These are phyloP conservation scores for Fusarium circinatum DNA, from an alignment of 2,329 filamentous ascomycete genomes.

Conservation along the genomic window DNA sequence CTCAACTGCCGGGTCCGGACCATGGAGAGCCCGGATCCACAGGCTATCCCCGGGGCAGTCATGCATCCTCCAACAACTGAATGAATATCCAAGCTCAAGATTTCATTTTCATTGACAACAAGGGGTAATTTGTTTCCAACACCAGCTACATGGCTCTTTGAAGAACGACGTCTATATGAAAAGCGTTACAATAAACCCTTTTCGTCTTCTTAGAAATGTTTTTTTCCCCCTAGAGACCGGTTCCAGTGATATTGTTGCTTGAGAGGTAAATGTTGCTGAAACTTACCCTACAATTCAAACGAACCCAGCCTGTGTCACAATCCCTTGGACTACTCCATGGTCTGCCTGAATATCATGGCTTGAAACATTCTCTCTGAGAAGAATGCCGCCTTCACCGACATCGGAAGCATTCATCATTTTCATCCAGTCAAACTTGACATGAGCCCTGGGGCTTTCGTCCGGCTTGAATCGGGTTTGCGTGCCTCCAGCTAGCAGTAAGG, in stretches of 20 bases:
- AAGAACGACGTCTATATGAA: too few relatives aligned
- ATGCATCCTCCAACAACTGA: neutral
- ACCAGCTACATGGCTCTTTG: neutral
- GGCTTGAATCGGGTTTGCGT: neutral
- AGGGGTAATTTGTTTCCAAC: neutral
- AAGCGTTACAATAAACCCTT: too few relatives aligned
- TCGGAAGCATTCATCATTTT: neutral
- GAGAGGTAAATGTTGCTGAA: neutral
- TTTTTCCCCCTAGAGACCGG: too few relatives aligned
- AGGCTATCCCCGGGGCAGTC: neutral
- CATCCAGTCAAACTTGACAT: neutral
- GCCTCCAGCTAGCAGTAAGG: neutral
- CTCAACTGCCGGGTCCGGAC: slow-evolving; percentile 14
- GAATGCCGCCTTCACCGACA: neutral
- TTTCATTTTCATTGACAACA: neutral
- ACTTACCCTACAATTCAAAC: neutral
- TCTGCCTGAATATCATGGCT: neutral
- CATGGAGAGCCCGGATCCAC: slow-evolving; percentile 2
- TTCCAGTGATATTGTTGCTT: neutral
- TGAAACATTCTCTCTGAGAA: neutral
- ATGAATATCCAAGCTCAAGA: neutral
- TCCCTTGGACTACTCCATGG: neutral
- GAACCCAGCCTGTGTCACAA: neutral
- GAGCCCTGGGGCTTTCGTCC: neutral
- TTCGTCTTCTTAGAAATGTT: neutral